Base-by-base conservation (phyloP, 1,284 basidiomycete species). In the Ustilago trichophora region DNA sequence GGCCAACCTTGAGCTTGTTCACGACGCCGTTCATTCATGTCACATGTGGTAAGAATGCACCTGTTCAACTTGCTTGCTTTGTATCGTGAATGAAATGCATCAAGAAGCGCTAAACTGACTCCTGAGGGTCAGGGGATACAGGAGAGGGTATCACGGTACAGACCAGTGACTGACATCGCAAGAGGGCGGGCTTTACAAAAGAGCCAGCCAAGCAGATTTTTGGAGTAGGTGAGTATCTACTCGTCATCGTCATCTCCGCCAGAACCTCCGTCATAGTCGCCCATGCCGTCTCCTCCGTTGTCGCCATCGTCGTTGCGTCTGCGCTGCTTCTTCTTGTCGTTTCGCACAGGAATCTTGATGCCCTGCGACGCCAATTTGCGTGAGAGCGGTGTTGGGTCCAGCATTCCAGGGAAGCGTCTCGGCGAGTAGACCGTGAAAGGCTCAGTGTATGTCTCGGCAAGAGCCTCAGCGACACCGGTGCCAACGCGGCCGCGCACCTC, bases 341-440 rank as follows among this genome's bases (percentile, higher is more conserved):
- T 69, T 10, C 76, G 60, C 6, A 76, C 72, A 3, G 76, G 72
- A 21, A 78, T 76, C 68, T 77, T 77, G 59, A 77, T 66, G 6
- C 73, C 76, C 44, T 78, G 76, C 29, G 74, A 63, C 8, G 75
- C 76, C 9, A 78, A 43, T 44, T 78, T 78, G 25, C 73, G 63
- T 10, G 72, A 75, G 3, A 78, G 48, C 31, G 71, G 70, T 22
- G 76, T 75, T 3, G 76, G 76, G 33, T 76, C 74, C 21, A 75
- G 49, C 69, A 76, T 75, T 9, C 76, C 76, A 1, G 76, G 76
- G 45, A 78, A 78, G 5, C 66, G 58, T 36, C 76, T 46, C 12
- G 76, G 76, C 35, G 75, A 73, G 43, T 76, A 76, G 10, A 75
- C 74, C 19, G 70, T 67, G 38, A 78, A 78, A 4, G 76, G 63